Evolutionary conservation across 169 alveolate species (phyloP), one percentile per base, ranked within the genome.

Genomic region (Plasmodium knowlesi): DNA sequence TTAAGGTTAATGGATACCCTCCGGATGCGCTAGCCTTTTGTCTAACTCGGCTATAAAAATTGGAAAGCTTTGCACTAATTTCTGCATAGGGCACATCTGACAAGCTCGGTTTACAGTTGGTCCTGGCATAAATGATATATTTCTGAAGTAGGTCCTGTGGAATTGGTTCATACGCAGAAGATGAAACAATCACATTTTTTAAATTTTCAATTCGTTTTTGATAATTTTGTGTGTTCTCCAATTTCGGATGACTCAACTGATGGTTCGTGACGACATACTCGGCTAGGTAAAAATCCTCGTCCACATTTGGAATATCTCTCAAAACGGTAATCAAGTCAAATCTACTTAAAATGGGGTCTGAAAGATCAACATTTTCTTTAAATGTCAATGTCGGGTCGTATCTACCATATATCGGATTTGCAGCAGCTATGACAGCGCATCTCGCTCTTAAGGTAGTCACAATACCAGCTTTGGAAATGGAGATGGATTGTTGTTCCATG

Each of bases 341-440:
- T 85, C 99, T 97, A 72, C 99, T 98, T 91, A 99, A 96, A 83
- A 99, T 99, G 0, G 99, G 99, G 82, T 99, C 99, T 28, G 99
- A 97, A 72, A 99, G 96, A 94, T 99, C 99, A 41, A 99, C 99
- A 97, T 99, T 99, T 93, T 99, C 99, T 82, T 97, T 97, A 95
- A 99, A 99, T 82, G 99, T 98, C 84, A 98, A 85, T 83, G 99
- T 96, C 22, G 99, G 98, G 92, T 99, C 99, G 95, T 99, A 99
- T 76, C 99, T 96, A 10, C 99, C 99, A 82, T 95, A 97, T 50
- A 92, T 96, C 32, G 99, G 99, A 96, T 99, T 99, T 0, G 99
- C 99, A n/a, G 99, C 99, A 2, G 99, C 99, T 37, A 99, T 98
- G 46, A 99, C 99, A 50, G 99, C 97, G 95, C 99, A 99, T 92